Percentiles rank a stretch among this genome's conserved stretches.
Conservation (phyloP, 176 grass and related monocot species). For the Oryza australiensis region DNA sequence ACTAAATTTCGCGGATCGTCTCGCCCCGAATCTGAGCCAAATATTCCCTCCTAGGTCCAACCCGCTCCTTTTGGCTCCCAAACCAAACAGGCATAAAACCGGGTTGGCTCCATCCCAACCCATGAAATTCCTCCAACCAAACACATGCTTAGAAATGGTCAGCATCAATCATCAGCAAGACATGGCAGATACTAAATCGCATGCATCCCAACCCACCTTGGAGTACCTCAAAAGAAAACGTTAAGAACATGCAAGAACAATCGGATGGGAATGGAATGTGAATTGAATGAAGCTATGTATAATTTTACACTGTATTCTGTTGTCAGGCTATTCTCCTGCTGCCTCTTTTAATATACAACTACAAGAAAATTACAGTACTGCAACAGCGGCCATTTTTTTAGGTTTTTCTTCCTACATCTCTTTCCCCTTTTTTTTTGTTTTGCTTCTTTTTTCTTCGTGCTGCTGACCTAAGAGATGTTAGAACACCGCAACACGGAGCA, state of each 20-base stretch:
- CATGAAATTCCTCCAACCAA: too few species aligned
- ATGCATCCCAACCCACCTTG: background rate
- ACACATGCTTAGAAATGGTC: too few species aligned
- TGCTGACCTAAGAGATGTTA: slow-evolving; percentile 52
- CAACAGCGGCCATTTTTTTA: background rate
- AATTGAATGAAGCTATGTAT: slow-evolving; percentile 83
- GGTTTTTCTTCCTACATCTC: slow-evolving; percentile 33
- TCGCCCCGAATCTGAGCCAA: too few species aligned
- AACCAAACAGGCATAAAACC: too few species aligned
- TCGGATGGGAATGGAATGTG: slow-evolving; percentile 39
- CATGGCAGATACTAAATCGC: background rate
- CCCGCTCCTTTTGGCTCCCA: too few species aligned
- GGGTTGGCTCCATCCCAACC: too few species aligned
- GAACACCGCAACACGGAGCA: slow-evolving; percentile 77
- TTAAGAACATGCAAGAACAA: background rate
- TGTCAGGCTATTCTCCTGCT: slow-evolving; percentile 72
- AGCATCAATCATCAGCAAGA: background rate
- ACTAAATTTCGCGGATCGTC: too few species aligned
- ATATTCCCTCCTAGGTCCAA: too few species aligned
- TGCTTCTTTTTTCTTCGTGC: slow-evolving; percentile 5
- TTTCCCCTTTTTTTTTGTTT: slow-evolving; percentile 37
- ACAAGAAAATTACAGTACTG: slow-evolving; percentile 50
- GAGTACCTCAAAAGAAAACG: background rate
- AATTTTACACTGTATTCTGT: slow-evolving; percentile 73
- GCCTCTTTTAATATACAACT: slow-evolving; percentile 72